These are phyloP conservation scores for Candida stauntonica DNA, from an alignment of 805 yeast genomes.

Conservation along the genomic window DNA sequence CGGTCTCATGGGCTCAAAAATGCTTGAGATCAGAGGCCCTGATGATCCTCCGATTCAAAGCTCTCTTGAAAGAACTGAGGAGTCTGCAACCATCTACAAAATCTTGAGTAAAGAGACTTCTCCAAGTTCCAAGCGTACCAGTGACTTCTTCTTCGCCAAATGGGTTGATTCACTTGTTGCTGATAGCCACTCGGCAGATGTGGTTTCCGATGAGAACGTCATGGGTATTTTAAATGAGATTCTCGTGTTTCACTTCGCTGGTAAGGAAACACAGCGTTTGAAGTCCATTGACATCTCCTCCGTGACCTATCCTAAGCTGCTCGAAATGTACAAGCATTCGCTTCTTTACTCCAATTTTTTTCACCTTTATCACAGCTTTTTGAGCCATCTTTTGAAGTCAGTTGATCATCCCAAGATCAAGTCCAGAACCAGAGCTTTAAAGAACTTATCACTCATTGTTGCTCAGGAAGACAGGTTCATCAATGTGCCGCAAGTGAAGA, in stretches of 20 bases:
- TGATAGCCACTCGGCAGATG: constrained; percentile 2
- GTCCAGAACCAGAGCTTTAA: constrained; percentile 60
- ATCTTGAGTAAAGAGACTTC: neutral
- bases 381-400: constrained; percentile 44
- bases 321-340: constrained; percentile 1
- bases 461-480: constrained; percentile 49
- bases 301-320: neutral
- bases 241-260: constrained; percentile 3
- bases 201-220: constrained; percentile 2
- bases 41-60: constrained; percentile 6
- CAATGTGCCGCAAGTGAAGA: constrained; percentile 44
- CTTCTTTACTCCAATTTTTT: constrained; percentile 18
- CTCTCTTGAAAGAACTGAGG: neutral
- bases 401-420: constrained; percentile 47
- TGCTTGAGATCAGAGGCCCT: constrained; percentile 34
- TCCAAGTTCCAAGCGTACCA: neutral
- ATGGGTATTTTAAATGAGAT: constrained; percentile 2
- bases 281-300: neutral
- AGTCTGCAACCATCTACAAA: neutral
- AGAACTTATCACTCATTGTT: constrained; percentile 52
- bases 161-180: constrained; percentile 18
- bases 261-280: neutral
- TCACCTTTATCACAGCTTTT: constrained; percentile 45
- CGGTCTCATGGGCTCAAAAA: constrained; percentile 55
- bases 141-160: constrained; percentile 16